Base-by-base conservation (phyloP, 164 flowering plant species). In the Brasenia schreberi region DNA sequence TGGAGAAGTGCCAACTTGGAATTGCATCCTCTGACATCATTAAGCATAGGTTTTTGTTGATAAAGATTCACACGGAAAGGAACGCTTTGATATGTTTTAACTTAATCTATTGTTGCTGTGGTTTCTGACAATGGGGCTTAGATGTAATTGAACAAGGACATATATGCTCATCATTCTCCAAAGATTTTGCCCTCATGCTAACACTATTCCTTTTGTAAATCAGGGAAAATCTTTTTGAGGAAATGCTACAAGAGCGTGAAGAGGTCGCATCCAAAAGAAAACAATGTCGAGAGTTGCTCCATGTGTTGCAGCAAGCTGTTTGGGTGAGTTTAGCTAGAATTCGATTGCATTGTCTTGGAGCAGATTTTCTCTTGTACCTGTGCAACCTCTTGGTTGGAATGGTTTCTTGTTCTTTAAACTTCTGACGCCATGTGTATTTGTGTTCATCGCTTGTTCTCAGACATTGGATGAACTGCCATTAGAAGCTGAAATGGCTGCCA, bases 201-300 rank as follows among this genome's bases (percentile, higher is more conserved):
- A 45, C 11, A 45, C 1, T 45, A 12, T 45, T 45, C 53, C 27
- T 23, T 45, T 2, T 45, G 53, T 45, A 12, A 12, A 45, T 68
- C 84, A 95, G 99, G 71, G 94, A 92, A 33, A 80, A 87, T 68
- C 80, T 92, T 65, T 80, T 92, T 73, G 99, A 92, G 67, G 96
- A 89, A 79, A 83, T 95, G 96, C 80, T 95, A 77, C 92, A 83
- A 70, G 99, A 95, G 72, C 97, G 97, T 19, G 90, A 84, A n/a
- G 99, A 89, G 69, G 72, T 92, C 23, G 81, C 96, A 6, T 49
- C 66, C 62, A 94, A 85, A 81, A 84, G 97, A 77, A 88, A 90
- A 74, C 96, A 80, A 9, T 75, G 90, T 49, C 81, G 88, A 33
- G 97, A 95, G 59, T 80, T 77, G 42, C 87, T 92, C 16, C 78